Percentiles rank a stretch among this genome's conserved stretches.
Conservation (phyloP, 2,329 filamentous ascomycete species). For the Aspergillus tubingensis region DNA sequence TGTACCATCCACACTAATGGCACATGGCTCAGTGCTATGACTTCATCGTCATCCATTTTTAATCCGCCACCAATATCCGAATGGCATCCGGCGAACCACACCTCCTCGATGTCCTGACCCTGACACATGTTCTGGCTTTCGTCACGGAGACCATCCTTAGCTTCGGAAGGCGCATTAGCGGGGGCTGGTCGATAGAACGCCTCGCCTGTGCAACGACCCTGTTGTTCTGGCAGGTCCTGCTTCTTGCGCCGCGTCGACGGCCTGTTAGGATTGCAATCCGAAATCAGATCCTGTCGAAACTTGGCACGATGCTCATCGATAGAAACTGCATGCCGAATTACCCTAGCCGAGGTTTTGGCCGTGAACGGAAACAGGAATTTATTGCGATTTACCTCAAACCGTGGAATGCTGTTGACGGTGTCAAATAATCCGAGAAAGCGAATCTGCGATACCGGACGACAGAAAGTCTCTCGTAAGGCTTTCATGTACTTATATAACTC, state of each 20-base stretch:
- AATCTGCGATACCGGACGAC: slow-evolving; percentile 69
- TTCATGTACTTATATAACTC: slow-evolving; percentile 64
- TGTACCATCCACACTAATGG: slow-evolving; percentile 69
- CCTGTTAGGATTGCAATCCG: no score
- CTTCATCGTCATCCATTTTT: slow-evolving; percentile 55
- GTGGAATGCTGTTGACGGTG: slow-evolving; percentile 75
- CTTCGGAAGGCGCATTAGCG: no score
- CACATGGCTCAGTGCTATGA: slow-evolving; percentile 61
- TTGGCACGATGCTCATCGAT: slow-evolving; percentile 10
- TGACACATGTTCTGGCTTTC: slow-evolving; percentile 34
- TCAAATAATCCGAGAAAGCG: slow-evolving; percentile 77
- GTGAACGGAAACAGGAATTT: no score
- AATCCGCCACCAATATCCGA: slow-evolving; percentile 75
- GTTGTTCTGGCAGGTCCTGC: no score
- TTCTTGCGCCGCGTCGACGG: no score
- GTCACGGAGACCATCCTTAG: no score
- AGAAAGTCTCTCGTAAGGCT: slow-evolving; percentile 76
- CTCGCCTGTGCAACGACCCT: no score
- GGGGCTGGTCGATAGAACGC: no score
- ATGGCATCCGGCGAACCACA: slow-evolving; percentile 71
- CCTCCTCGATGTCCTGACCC: slow-evolving; percentile 69
- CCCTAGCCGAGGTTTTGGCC: not conserved
- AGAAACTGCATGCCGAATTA: slow-evolving; percentile 13
- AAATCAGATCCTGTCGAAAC: slow-evolving; percentile 1
- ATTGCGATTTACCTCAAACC: slow-evolving; percentile 59